phyloP scores from a whole-genome alignment of 768 basidiomycete genomes.

The Mycena albidolilacea region DNA sequence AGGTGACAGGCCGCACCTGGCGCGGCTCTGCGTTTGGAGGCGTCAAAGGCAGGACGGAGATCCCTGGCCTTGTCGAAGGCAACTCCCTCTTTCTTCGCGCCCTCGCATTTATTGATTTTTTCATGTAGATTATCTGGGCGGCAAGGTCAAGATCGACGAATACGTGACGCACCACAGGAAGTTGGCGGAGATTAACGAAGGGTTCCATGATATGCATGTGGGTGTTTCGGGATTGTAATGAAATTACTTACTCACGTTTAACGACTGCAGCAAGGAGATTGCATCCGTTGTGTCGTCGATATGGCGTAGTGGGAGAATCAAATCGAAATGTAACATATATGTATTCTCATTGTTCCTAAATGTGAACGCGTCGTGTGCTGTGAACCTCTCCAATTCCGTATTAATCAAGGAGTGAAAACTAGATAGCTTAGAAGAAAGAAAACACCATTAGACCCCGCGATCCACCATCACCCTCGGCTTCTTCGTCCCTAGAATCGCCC shows the following conservation, averaged over 20 bases:
- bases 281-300: slow-evolving; percentile 96
- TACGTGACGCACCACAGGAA: slow-evolving; percentile 92
- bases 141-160: slow-evolving; percentile 92
- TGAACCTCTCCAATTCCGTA: neutral
- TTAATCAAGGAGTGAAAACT: neutral
- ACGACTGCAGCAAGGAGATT: slow-evolving; percentile 75
- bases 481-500: slow-evolving; percentile 74
- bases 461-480: slow-evolving; percentile 63
- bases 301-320: slow-evolving; percentile 67
- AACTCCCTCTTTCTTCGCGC: slow-evolving; percentile 8
- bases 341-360: slow-evolving; percentile 32
- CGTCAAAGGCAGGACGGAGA: slow-evolving; percentile 96
- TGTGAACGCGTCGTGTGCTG: neutral
- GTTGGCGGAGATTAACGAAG: slow-evolving; percentile 84
- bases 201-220: slow-evolving; percentile 98
- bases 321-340: slow-evolving; percentile 28
- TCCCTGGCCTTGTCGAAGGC: slow-evolving; percentile 95
- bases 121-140: slow-evolving; percentile 80
- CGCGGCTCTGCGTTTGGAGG: slow-evolving; percentile 97
- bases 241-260: slow-evolving; percentile 6
- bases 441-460: slow-evolving; percentile 57
- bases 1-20: slow-evolving; percentile 95
- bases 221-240: slow-evolving; percentile 45
- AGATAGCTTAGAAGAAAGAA: neutral
- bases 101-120: slow-evolving; percentile 9